Evolutionary conservation across 371 early-diverging fungal genomes (phyloP).

Genomic region (Apophysomyces ossiformis): DNA sequence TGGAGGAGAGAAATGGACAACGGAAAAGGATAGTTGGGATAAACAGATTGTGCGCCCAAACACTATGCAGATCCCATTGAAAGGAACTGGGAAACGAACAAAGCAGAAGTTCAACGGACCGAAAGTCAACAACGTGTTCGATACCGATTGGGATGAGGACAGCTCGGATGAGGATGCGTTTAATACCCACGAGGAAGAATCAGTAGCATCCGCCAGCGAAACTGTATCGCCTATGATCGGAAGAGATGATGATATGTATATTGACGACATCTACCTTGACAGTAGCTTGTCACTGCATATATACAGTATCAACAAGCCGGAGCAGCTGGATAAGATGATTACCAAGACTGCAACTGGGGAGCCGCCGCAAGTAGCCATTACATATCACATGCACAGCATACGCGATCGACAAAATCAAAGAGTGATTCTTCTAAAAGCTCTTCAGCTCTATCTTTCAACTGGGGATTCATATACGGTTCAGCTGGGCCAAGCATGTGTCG

Average conservation of each 20-base stretch:
- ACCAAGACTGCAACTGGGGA: background rate
- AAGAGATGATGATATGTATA: slow-evolving; percentile 9
- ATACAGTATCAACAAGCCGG: slow-evolving; percentile 15
- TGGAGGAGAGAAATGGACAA: background rate
- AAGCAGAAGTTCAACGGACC: slow-evolving; percentile 31
- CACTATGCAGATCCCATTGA: slow-evolving; percentile 40
- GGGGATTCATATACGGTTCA: slow-evolving; percentile 35
- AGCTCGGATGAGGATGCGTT: slow-evolving; percentile 11
- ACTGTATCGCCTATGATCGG: background rate
- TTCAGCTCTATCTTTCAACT: slow-evolving; percentile 34
- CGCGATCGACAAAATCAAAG: background rate
- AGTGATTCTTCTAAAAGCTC: slow-evolving; percentile 24
- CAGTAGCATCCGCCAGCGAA: background rate
- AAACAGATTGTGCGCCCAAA: slow-evolving; percentile 28
- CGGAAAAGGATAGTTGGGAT: slow-evolving; percentile 29
- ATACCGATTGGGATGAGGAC: slow-evolving; percentile 1
- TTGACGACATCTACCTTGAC: background rate
- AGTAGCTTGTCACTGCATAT: background rate
- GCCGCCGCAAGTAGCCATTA: slow-evolving; percentile 20
- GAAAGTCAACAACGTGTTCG: slow-evolving; percentile 21
- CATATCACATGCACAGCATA: slow-evolving; percentile 22
- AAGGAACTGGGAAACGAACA: slow-evolving; percentile 24
- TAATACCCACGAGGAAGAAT: background rate
- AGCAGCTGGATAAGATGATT: slow-evolving; percentile 22
- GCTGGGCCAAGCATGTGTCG: slow-evolving; percentile 24